These are phyloP conservation scores for Yarrowia galli DNA, from an alignment of 1,139 yeast genomes.

Conservation along the genomic window DNA sequence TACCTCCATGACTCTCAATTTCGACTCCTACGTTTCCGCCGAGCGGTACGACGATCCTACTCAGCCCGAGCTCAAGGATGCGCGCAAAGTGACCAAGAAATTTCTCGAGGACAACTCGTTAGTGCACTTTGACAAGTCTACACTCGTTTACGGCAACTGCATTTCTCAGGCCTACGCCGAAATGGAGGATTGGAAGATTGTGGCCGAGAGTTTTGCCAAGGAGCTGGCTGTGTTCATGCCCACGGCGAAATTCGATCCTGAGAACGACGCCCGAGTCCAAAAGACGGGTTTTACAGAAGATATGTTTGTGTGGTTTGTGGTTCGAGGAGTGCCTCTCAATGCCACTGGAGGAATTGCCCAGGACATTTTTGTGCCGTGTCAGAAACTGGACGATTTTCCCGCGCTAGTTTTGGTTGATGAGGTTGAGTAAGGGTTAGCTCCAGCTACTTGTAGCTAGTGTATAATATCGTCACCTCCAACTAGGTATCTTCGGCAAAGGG, in stretches of 20 bases:
- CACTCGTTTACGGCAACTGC: slow-evolving; percentile 30
- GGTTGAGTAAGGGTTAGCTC: neutral
- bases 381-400: slow-evolving; percentile 31
- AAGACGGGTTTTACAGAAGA: slow-evolving; percentile 10
- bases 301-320: slow-evolving; percentile 38
- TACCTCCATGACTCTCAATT: neutral
- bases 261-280: slow-evolving; percentile 13
- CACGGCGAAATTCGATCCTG: slow-evolving; percentile 23
- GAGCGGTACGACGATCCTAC: slow-evolving; percentile 32
- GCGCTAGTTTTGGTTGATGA: slow-evolving; percentile 26
- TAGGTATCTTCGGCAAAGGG: too few species aligned
- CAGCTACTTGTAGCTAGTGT: too few species aligned
- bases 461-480: too few species aligned
- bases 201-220: slow-evolving; percentile 23
- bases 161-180: slow-evolving; percentile 20
- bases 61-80: slow-evolving; percentile 32
- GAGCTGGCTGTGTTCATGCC: slow-evolving; percentile 37
- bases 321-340: slow-evolving; percentile 1
- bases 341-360: slow-evolving; percentile 32
- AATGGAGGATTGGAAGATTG: slow-evolving; percentile 23
- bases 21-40: slow-evolving; percentile 8
- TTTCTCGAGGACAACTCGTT: slow-evolving; percentile 27
- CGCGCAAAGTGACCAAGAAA: slow-evolving; percentile 27
- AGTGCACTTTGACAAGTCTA: slow-evolving; percentile 8
- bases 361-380: slow-evolving; percentile 35